Evolutionary conservation across 805 yeast genomes (phyloP), one percentile per base, ranked within the genome.

Genomic region (Yamadazyma paraphyllophila): DNA sequence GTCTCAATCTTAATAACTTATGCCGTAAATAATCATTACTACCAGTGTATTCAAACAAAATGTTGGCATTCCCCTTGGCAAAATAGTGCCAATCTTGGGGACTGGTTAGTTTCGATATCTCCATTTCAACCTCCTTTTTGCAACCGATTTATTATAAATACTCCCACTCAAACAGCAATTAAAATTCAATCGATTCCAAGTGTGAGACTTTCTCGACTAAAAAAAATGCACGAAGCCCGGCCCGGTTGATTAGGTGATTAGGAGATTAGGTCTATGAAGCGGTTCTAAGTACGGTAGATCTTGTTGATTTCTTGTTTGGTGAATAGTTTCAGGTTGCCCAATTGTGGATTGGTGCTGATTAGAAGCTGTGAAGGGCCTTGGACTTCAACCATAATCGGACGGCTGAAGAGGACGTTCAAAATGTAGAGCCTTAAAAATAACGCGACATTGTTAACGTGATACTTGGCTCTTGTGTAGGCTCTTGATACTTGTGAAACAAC

Each of bases 11-110:
- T 17, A 78, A 51, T 9, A 75, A 66, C 47, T 70, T 71, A 14
- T 62, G 66, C 20, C 51, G 43, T 8, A 73, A 59, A 12, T 52
- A 51, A n/a, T 59, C 62, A 39, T 63, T 60, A 12, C 41, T 33
- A 1, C 80, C 81, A 1, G 44, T 52, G 50, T 76, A 75, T 37
- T 57, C 56, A 53, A 73, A 74, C 4, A 78, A 64, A 2, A 71
- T 69, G 48, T 78, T 78, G 33, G 83, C 82, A 16, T 69, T 64
- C 0, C 83, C 83, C 33, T 67, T 69, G 12, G 72, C 74, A 36
- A 72, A 59, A 51, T 66, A 71, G 6, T 46, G 45, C 82, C 82
- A 77, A n/a, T 71, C 73, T 4, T 55, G 55, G n/a, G 64, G 59
- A 27, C 53, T 45, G 9, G 69, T 60, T 33, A 61, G 54, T 50